Evolutionary conservation across 164 flowering plant genomes (phyloP), one percentile per base, ranked within the genome.

Genomic region (Nymphaea thermarum): DNA sequence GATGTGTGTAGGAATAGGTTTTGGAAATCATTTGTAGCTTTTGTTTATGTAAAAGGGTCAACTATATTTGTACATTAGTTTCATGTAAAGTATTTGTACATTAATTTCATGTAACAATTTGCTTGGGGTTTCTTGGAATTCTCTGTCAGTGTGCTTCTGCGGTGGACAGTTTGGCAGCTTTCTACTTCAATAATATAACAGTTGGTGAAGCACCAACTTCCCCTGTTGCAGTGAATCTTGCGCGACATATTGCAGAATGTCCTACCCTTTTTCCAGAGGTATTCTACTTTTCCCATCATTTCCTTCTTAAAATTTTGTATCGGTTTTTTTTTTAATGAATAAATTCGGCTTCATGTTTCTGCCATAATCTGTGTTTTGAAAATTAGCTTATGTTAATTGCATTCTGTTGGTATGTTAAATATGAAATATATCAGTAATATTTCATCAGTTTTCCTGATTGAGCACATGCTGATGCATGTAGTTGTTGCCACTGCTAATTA

Each of bases 221-320:
- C 64, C 85, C 91, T 17, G 82, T 93, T 77, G 84, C 93, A 45
- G 47, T 85, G 47, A 87, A 80, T 70, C 91, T 94, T 65, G 88
- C 95, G 65, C 84, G 85, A 59, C 96, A 87, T 62, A 79, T 94
- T 75, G 90, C 83, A 44, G 97, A 90, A 45, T 87, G 91, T 74
- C 98, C 99, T 12, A 82, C 73, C 64, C 70, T 94, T 80, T 89
- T 94, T 74, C 95, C 93, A 68, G 93, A 91, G 78, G 99, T 91
- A 84, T 80, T 88, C 71, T 43, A 45, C 11, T 10, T 5, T 45
- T 45, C 11, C 11, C 53, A 45, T 45, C 53, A 5, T 45, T 45
- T 45, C 11, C 53, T 45, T 45, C 53, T 45, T 45, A 25, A 25
- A 25, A 25, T 25, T 25, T 25, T 25, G 36, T 25, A 25, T 25